Evolutionary conservation across 2,329 filamentous ascomycete genomes (phyloP), one percentile per base, ranked within the genome.

Genomic region (Cladophialophora psammophila): DNA sequence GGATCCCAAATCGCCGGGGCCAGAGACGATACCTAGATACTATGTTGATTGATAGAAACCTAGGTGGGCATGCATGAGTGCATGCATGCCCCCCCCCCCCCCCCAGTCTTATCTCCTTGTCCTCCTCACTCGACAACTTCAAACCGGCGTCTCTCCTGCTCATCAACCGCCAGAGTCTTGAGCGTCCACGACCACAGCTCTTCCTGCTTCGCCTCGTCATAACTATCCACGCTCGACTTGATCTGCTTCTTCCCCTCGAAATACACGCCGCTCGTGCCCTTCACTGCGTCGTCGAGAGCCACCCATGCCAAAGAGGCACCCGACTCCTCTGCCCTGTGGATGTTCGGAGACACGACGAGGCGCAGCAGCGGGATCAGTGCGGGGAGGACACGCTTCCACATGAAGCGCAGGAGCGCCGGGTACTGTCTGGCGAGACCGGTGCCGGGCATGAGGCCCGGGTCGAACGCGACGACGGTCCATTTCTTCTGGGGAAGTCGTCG

Each of bases 101-200:
- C 3, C 26, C 3, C 26, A 26, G 26, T 26, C 26, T 26, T 26
- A n/a, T 3, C 26, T 26, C 26, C 26, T 26, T 3, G 26, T 26
- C 26, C 26, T 26, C 3, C 26, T 26, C 26, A 26, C 2, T 26
- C 26, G 26, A 53, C 45, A 26, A 60, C 9, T 36, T 69, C 66
- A 66, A 78, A 77, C 20, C 58, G 60, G 32, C 64, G 64, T 50
- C 53, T 72, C 65, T 79, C 76, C 42, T 73, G 65, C 31, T 74
- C 71, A 60, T 70, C 64, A 35, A 63, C 53, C 3, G 75, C 74
- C 36, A 79, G 61, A 65, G 71, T 73, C 35, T 76, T 74, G 13
- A 83, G 72, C 9, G 82, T 86, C 83, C 83, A 86, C 31, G 74
- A 61, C 81, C 81, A 85, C 36, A 85, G 67, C 68, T 84, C 82